Percentiles rank a stretch among this genome's conserved stretches.
phyloP scores from a whole-genome alignment of 495 filamentous ascomycete genomes.

The Aspergillus sclerotiicarbonarius region DNA sequence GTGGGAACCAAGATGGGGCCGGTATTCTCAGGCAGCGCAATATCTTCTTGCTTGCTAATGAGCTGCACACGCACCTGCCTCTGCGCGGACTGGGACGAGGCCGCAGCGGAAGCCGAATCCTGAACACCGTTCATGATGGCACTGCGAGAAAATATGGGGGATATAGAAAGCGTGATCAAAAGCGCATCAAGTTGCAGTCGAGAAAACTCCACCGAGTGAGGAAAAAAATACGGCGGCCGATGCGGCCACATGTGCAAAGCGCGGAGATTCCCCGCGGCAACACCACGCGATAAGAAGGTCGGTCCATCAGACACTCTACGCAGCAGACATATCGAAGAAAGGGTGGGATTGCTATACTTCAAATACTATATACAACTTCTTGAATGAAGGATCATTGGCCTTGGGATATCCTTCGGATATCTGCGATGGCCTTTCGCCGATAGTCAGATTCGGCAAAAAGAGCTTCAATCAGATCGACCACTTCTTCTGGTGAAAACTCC shows the following conservation, averaged over 20 bases:
- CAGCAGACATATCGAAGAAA: neutral
- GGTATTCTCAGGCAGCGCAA: constrained; percentile 59
- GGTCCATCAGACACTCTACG: neutral
- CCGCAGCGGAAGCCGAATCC: constrained; percentile 18
- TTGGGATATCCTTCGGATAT: constrained; percentile 59
- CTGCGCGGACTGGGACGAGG: constrained; percentile 31
- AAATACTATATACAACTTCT: constrained; percentile 13
- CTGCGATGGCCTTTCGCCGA: constrained; percentile 70
- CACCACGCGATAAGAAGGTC: neutral
- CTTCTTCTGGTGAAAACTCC: constrained; percentile 79
- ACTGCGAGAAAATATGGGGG: constrained; percentile 13
- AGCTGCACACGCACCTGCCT: constrained; percentile 62
- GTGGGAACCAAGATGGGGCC: constrained; percentile 65
- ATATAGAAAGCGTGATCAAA: constrained; percentile 13
- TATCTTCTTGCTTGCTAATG: constrained; percentile 55
- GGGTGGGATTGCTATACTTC: neutral
- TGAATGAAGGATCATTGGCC: constrained; percentile 5
- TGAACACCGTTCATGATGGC: constrained; percentile 34
- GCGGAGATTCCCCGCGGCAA: constrained; percentile 34
- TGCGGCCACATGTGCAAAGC: constrained; percentile 46
- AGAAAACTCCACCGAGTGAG: constrained; percentile 29
- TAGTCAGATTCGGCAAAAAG: constrained; percentile 87
- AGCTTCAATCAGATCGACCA: constrained; percentile 81
- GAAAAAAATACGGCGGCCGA: constrained; percentile 48
- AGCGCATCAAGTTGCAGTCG: constrained; percentile 28